These are phyloP conservation scores for Neurospora pannonica DNA, from an alignment of 495 filamentous ascomycete species.

Conservation along the genomic window DNA sequence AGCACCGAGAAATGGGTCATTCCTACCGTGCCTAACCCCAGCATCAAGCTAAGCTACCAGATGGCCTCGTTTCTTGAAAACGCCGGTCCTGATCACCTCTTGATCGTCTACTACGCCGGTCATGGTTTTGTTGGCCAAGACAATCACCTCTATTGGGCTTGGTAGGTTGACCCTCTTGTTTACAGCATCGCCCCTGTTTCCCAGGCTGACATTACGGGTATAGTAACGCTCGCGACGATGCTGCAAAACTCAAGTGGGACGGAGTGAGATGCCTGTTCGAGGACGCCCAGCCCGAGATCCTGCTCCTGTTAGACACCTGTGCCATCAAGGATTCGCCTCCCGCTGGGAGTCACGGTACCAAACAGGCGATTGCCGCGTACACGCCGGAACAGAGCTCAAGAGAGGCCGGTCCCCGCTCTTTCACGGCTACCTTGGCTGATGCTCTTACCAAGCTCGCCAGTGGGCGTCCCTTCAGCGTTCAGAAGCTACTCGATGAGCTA, in stretches of 20 bases:
- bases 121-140: constrained; percentile 41
- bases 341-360: constrained; percentile 36
- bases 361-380: constrained; percentile 47
- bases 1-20: constrained; percentile 44
- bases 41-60: constrained; percentile 43
- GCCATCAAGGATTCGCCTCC: constrained; percentile 31
- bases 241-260: constrained; percentile 38
- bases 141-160: constrained; percentile 46
- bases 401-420: constrained; percentile 38
- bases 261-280: constrained; percentile 42
- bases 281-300: constrained; percentile 39
- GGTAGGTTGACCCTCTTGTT: constrained; percentile 28
- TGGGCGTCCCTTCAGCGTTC: constrained; percentile 39
- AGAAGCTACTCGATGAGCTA: constrained; percentile 43
- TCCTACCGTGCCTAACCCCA: constrained; percentile 39
- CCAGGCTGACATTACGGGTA: constrained; percentile 3
- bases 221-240: constrained; percentile 33
- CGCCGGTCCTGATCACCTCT: constrained; percentile 41
- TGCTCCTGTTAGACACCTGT: constrained; percentile 40
- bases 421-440: constrained; percentile 40
- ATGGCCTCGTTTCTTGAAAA: constrained; percentile 42
- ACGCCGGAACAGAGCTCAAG: constrained; percentile 37
- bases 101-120: constrained; percentile 50
- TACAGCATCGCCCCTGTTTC: not conserved
- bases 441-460: constrained; percentile 35